phyloP scores from a whole-genome alignment of 768 basidiomycete species.

The Phylloporus arenicola region DNA sequence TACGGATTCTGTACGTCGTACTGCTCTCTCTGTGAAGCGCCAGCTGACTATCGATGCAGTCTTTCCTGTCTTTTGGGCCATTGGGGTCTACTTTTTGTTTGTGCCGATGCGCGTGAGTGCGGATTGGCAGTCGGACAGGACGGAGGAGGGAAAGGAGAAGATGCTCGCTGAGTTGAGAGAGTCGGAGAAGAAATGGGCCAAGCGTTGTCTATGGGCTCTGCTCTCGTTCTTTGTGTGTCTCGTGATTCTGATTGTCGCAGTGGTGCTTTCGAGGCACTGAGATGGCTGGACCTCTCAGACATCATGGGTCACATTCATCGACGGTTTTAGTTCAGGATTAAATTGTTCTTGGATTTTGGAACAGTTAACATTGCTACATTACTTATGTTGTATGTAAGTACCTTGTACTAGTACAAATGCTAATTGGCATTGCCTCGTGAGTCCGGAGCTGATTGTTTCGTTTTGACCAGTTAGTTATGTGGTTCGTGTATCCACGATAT shows the following conservation, averaged over 20 bases:
- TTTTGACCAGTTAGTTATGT: too few species aligned
- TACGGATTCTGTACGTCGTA: conserved; percentile 53
- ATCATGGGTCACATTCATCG: neutral
- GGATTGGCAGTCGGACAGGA: conserved; percentile 54
- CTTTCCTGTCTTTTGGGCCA: conserved; percentile 58
- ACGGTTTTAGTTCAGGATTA: neutral
- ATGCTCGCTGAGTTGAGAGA: conserved; percentile 44
- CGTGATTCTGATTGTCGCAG: conserved; percentile 21
- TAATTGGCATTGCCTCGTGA: too few species aligned
- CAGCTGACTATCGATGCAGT: conserved; percentile 30
- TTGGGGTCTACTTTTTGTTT: conserved; percentile 52
- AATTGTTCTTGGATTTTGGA: neutral
- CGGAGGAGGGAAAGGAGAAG: conserved; percentile 43
- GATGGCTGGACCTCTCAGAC: conserved; percentile 2
- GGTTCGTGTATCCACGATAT: too few species aligned
- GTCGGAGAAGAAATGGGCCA: conserved; percentile 53
- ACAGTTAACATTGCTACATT: neutral
- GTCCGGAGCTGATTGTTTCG: too few species aligned
- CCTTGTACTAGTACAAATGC: too few species aligned
- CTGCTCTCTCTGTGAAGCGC: neutral
- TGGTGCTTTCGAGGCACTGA: conserved; percentile 23
- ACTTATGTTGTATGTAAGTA: conserved; percentile 1
- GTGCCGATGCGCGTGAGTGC: conserved; percentile 46
- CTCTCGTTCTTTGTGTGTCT: conserved; percentile 39
- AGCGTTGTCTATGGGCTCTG: conserved; percentile 51